Evolutionary conservation across 208 protist species (phyloP), one percentile per base, ranked within the genome.

Genomic region (Crithidia sp.): DNA sequence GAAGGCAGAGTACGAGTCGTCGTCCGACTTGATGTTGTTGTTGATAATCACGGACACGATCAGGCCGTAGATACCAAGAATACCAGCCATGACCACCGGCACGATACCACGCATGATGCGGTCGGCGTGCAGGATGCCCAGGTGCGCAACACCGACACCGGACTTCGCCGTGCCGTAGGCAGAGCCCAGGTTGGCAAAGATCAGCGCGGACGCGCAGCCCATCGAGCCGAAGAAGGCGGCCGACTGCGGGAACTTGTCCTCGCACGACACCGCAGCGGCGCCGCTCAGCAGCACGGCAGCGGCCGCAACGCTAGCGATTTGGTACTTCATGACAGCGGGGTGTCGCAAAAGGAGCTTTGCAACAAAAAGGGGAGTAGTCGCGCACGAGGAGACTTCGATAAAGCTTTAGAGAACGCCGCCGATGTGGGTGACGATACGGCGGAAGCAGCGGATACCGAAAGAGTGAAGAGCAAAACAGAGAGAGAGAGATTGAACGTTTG

Each of bases 31-130:
- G 72, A 96, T 93, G 71, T 93, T 93, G 67, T 93, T 92, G 74
- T 91, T 92, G 83, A 97, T 98, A 81, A 99, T 99, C 41, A 99
- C 98, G 77, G 96, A 91, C 68, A 99, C 97, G 78, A 99, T 99
- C 41, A 99, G 91, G 65, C 99, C 99, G 84, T 99, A 99, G 77
- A 99, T 99, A 87, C 98, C 99, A 67, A 99, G 91, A 80, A 99
- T 98, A 89, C 91, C 99, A 71, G 93, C 94, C 93, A 98, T 97
- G 60, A 98, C 89, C 62, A 97, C 90, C 37, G 95, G 93, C 64
- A 97, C 90, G 64, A 96, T 97, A 74, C 90, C 90, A 60, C 92
- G 87, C 96, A 99, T 99, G 68, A 99, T 97, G 16, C 97, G 83
- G 54, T 98, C 94, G 8, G 93, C 97, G 71, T 95, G 85, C 71